These are phyloP conservation scores for Candida dubliniensis DNA, from an alignment of 1,139 yeast genomes.

Conservation along the genomic window DNA sequence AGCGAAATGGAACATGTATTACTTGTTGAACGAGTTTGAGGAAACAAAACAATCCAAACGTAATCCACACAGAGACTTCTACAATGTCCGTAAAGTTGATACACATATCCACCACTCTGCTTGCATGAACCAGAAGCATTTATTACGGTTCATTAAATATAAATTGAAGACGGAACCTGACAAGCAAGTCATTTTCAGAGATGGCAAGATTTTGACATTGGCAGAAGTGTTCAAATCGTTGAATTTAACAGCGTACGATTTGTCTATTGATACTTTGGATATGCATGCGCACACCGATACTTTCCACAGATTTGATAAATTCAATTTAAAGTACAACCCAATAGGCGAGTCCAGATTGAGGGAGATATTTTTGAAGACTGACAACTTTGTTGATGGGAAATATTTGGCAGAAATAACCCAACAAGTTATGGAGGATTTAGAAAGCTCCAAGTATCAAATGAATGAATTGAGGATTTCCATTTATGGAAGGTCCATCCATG, in stretches of 20 bases:
- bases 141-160: slow-evolving; percentile 89
- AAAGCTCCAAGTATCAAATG: slow-evolving; percentile 94
- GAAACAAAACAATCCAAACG: slow-evolving; percentile 78
- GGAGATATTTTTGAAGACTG: slow-evolving; percentile 93
- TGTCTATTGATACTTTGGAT: slow-evolving; percentile 93
- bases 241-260: slow-evolving; percentile 87
- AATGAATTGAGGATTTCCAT: slow-evolving; percentile 93
- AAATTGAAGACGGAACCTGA: slow-evolving; percentile 65
- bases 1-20: slow-evolving; percentile 94
- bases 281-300: slow-evolving; percentile 99
- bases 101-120: slow-evolving; percentile 99
- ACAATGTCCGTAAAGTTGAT: slow-evolving; percentile 96
- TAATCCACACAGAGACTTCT: slow-evolving; percentile 94
- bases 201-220: slow-evolving; percentile 84
- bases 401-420: slow-evolving; percentile 91
- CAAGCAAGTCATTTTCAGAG: slow-evolving; percentile 91
- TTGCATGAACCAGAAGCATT: slow-evolving; percentile 97
- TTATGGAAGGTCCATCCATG: slow-evolving; percentile 84
- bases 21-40: slow-evolving; percentile 84
- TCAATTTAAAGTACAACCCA: slow-evolving; percentile 95
- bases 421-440: slow-evolving; percentile 92
- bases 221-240: slow-evolving; percentile 87
- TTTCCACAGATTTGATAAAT: slow-evolving; percentile 96
- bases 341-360: slow-evolving; percentile 96
- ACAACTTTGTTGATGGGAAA: slow-evolving; percentile 83